Evolutionary conservation across 2,329 filamentous ascomycete species (phyloP), one percentile per base, ranked within the genome.

Genomic region (Colletotrichum euphorbiae): DNA sequence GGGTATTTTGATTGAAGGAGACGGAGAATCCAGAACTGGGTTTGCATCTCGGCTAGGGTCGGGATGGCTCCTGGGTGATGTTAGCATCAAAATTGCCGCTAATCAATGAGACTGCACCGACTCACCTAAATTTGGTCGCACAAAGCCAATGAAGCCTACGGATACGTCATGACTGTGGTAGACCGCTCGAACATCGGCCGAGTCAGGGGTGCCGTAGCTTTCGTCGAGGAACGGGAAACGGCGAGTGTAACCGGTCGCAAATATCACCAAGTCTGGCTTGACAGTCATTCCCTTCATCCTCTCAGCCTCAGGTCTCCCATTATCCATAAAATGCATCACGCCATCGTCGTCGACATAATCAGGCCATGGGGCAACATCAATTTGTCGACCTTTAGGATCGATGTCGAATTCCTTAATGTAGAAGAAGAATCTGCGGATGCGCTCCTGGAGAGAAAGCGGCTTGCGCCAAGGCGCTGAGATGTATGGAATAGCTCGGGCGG

Each of bases 101-200:
- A 19, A 6, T 1, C 0, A 3, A 17, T 8, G 3, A 15, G 1
- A 11, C 3, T 33, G 9, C 19, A 6, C 6, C 2, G 15, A 2
- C 33, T 38, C 42, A 79, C 80, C 81, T 38, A 83, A 75, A 11
- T 78, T 75, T 1, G 82, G 83, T 1, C 83, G 78, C 5, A 84
- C 75, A 60, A 84, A 85, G 4, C 83, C 83, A 51, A 85, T 81
- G 70, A 82, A 85, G 3, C 77, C 82, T 0, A 84, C 71, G 0
- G 77, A 76, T 0, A 80, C 74, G 40, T 83, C 78, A 4, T 74
- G 75, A 4, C 73, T 63, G 21, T 77, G 77, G 73, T 88, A 89
- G 40, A 90, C 79, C 21, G 83, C 79, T 15, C 86, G 82, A 13
- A 88, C 83, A 65, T 84, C 82, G 11, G 81, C 77, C 52, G 87